Conservation (phyloP, 257 asterid species). For the Marsdenia floribunda region DNA sequence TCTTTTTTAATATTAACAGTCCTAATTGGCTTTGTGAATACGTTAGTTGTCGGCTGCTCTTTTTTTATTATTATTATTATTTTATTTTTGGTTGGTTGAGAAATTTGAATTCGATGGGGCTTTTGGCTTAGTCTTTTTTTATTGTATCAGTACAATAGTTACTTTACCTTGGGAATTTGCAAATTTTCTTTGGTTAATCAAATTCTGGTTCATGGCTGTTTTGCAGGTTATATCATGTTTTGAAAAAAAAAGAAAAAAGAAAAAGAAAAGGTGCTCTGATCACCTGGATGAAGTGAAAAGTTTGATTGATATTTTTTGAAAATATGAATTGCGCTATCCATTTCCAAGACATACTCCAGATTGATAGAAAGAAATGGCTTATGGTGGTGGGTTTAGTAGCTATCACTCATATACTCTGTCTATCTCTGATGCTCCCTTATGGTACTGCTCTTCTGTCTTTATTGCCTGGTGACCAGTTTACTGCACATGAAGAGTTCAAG, state of each 20-base stretch:
- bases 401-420: conserved; percentile 66
- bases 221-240: conserved; percentile 17
- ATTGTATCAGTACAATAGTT: background rate
- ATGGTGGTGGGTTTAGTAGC: conserved; percentile 62
- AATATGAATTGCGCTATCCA: conserved; percentile 37
- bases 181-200: background rate
- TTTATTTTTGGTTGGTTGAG: background rate
- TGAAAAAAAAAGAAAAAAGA: background rate
- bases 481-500: conserved; percentile 11
- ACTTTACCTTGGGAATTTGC: background rate
- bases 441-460: conserved; percentile 56
- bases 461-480: conserved; percentile 31
- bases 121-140: background rate
- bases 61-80: background rate
- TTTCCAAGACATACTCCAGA: conserved; percentile 39
- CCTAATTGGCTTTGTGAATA: background rate
- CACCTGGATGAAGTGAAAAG: conserved; percentile 10
- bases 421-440: conserved; percentile 74
- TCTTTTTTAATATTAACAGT: background rate
- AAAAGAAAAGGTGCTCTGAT: background rate
- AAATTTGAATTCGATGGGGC: background rate
- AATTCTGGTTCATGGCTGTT: background rate
- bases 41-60: background rate
- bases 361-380: conserved; percentile 69
- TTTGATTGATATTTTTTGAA: conserved; percentile 1